Evolutionary conservation across 2,329 filamentous ascomycete genomes (phyloP).

Genomic region (Aspergillus sp.): DNA sequence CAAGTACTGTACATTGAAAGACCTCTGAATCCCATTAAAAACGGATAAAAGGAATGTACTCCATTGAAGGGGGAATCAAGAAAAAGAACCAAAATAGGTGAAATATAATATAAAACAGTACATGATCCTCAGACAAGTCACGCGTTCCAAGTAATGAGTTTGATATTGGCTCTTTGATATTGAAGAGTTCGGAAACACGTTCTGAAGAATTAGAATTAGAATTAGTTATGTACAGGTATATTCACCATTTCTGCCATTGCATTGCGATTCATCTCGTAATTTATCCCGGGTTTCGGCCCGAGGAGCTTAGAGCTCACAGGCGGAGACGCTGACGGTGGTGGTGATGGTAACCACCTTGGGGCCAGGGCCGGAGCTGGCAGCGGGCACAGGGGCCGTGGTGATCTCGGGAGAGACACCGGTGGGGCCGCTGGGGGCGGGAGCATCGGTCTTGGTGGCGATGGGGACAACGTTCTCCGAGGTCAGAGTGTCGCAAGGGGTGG

Average conservation of each 20-base stretch:
- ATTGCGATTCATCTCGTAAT: conserved; percentile 17
- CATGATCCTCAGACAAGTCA: background rate
- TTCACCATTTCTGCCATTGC: conserved; percentile 24
- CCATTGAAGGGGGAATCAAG: conserved; percentile 25
- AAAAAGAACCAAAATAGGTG: conserved; percentile 12
- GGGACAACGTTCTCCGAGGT: conserved; percentile 11
- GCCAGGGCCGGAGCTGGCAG: conserved; percentile 6
- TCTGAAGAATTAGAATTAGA: conserved; percentile 31
- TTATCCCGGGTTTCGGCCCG: conserved; percentile 17
- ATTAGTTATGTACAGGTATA: conserved; percentile 34
- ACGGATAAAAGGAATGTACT: conserved; percentile 29
- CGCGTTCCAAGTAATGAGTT: background rate
- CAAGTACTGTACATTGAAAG: conserved; percentile 12
- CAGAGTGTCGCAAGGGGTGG: conserved; percentile 12
- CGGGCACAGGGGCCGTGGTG: conserved; percentile 17
- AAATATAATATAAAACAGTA: conserved; percentile 12
- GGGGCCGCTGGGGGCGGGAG: conserved; percentile 5
- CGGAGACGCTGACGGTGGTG: conserved; percentile 25
- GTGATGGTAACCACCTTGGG: conserved; percentile 25
- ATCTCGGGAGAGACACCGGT: conserved; percentile 14
- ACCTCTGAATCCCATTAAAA: conserved; percentile 2
- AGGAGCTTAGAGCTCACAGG: conserved; percentile 12
- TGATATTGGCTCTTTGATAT: background rate
- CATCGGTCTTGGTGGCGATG: conserved; percentile 7
- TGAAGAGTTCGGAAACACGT: conserved; percentile 2